Percentiles rank a stretch among this genome's conserved stretches.
Conservation (phyloP, 768 basidiomycete species). For the Albatrellus ellisii region DNA sequence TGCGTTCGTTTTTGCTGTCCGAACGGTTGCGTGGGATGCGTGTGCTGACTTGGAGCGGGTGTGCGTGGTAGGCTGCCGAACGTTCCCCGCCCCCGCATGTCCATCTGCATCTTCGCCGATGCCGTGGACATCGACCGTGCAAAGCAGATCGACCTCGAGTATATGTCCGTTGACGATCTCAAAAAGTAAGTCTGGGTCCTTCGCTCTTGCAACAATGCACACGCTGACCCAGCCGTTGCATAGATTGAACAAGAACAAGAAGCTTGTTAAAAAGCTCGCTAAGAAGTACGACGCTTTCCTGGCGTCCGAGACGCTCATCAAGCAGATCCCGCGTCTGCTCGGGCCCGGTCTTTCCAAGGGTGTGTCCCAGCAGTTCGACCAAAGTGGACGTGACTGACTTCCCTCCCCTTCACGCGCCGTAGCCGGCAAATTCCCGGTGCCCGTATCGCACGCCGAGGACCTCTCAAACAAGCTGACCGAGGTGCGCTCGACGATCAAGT, state of each 20-base stretch:
- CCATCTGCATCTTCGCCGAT: constrained; percentile 98
- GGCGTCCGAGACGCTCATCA: constrained; percentile 93
- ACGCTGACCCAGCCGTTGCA: no score
- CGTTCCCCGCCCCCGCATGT: constrained; percentile 98
- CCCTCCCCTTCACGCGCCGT: neutral
- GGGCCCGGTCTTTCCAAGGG: constrained; percentile 99
- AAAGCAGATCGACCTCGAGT: constrained; percentile 94
- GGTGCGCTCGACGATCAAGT: constrained; percentile 98
- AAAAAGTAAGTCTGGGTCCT: constrained; percentile 61
- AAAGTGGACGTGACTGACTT: neutral
- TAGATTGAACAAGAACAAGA: constrained; percentile 99
- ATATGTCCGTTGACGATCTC: constrained; percentile 99
- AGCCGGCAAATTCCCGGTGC: constrained; percentile 99
- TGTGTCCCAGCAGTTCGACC: constrained; percentile 21
- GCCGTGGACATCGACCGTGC: constrained; percentile 98
- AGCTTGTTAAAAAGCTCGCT: constrained; percentile 99
- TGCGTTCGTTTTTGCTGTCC: constrained; percentile 30
- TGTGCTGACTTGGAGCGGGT: neutral
- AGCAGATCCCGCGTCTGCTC: constrained; percentile 98
- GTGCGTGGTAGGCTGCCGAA: constrained; percentile 62
- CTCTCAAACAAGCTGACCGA: constrained; percentile 82
- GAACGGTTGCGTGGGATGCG: neutral
- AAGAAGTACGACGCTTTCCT: constrained; percentile 99
- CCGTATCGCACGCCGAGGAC: constrained; percentile 88
- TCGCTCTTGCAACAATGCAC: no score